Evolutionary conservation across 176 grass and related monocot genomes (phyloP), one percentile per base, ranked within the genome.

Genomic region (Oryza officinalis): DNA sequence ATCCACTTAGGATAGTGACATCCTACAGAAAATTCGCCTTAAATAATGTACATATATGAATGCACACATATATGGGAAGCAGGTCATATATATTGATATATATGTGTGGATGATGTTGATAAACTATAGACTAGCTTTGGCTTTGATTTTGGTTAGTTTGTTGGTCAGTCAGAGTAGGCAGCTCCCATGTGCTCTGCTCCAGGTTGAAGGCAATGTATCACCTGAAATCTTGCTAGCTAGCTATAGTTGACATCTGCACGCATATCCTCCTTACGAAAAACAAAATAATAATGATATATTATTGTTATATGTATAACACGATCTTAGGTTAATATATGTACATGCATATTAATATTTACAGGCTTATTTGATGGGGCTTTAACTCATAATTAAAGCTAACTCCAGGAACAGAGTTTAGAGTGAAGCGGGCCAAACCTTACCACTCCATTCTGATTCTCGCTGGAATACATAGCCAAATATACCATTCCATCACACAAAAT

Each of bases 171-270:
- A 67, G 63, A 35, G 47, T 28, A 79, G 25, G 41, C 30, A 54
- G 30, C 59, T 60, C 86, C 86, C 86, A 88, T 84, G 80, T 88
- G 86, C 86, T 60, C 25, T 88, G 86, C 22, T 88, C 60, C 68
- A 74, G 3, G 68, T 25, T 78, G 81, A 88, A 84, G 35, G 81
- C 87, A 88, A 79, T 88, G 87, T 67, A 17, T 44, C 75, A 88
- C 68, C 87, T 79, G 87, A 79, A 81, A 75, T 69, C 66, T 60
- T 60, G 54, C 54, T n/a, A 60, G 52, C 52, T n/a, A 8, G 54
- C 54, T 23, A 60, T 57, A 33, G 23, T 20, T 31, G 57, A 43
- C 67, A 68, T 79, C 13, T 27, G 64, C 8, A 23, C n/a, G 22
- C 7, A 60, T 60, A 23, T 60, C 52, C 52, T 57, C 52, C 18